Base-by-base conservation (phyloP, 352 stramenopile species). In the Pythium brachiatum region DNA sequence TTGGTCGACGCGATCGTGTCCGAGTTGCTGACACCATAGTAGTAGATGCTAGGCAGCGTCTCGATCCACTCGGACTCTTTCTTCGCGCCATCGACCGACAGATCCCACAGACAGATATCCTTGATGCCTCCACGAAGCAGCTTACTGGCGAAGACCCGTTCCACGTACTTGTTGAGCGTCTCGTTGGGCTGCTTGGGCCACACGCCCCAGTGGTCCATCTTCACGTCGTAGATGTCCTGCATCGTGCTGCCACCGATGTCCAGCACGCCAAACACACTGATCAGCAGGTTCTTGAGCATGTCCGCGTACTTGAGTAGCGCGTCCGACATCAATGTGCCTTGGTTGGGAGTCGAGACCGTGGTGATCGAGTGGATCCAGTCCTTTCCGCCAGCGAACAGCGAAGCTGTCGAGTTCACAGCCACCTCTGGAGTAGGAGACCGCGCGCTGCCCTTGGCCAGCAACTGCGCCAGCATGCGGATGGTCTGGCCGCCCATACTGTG, bases 401-500 rank as follows among this genome's bases (percentile, higher is more conserved):
- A 15, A 39, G 73, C 63, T 0, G 76, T 73, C 18, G 66, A 44
- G 36, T 44, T 44, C 3, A 44, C 59, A 3, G 72, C 25, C 16
- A 54, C 52, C 41, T 83, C 70, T 1, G 52, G 53, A 11, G 74
- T 65, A 0, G 73, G 79, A 1, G 82, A 73, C 0, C 76, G 79
- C 7, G 59, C 73, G 0, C 60, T 74, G 8, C 84, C 84, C 8
- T 88, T 66, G 16, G 60, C 53, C 0, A 91, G 70, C 25, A 93
- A 23, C 64, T 91, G 76, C 21, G 81, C 59, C 12, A 93, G 67
- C 79, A 90, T 93, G 39, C 83, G 78, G n/a, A 89, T 69, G 9
- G 83, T 93, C 60, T 86, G 76, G 16, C 83, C 83, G 36, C 83
- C 83, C 81, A 93, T 91, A 34, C 76, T 88, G 78, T 93, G 83